Conservation (phyloP, 306 rosid genomes). For the Dryas octopetala region DNA sequence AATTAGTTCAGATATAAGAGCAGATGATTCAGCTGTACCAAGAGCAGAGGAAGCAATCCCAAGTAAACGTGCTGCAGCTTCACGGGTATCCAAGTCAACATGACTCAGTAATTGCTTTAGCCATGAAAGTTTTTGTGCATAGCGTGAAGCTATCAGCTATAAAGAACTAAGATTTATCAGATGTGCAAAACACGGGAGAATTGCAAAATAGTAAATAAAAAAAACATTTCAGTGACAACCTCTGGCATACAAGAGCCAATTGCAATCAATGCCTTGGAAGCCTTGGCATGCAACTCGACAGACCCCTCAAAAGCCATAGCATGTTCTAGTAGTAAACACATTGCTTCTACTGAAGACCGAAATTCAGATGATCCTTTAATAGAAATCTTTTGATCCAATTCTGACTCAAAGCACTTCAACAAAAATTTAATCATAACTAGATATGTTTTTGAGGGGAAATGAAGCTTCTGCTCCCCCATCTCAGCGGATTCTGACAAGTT, state of each 20-base stretch:
- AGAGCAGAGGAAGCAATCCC: conserved; percentile 87
- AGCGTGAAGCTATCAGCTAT: conserved; percentile 75
- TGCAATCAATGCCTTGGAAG: conserved; percentile 74
- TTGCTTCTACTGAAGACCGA: conserved; percentile 55
- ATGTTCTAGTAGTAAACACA: conserved; percentile 77
- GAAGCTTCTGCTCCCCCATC: conserved; percentile 67
- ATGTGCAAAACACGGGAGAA: not conserved
- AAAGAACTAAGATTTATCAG: conserved; percentile 36
- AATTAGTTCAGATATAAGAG: conserved; percentile 58
- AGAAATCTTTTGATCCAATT: conserved; percentile 52
- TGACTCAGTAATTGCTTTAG: conserved; percentile 77
- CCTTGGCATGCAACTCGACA: conserved; percentile 79
- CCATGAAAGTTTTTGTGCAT: conserved; percentile 67
- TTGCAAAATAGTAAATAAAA: conserved; percentile 20
- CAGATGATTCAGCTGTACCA: conserved; percentile 47
- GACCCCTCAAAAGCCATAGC: conserved; percentile 90
- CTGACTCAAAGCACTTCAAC: conserved; percentile 72
- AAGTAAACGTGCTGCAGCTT: conserved; percentile 86
- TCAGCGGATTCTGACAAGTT: conserved; percentile 63
- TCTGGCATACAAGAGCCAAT: conserved; percentile 79
- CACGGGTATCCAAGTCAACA: conserved; percentile 86
- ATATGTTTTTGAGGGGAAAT: conserved; percentile 67
- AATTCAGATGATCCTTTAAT: conserved; percentile 46
- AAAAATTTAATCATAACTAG: conserved; percentile 76
- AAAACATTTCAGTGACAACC: conserved; percentile 40